These are phyloP conservation scores for Colletotrichum scovillei DNA, from an alignment of 2,329 filamentous ascomycete genomes.

Conservation along the genomic window DNA sequence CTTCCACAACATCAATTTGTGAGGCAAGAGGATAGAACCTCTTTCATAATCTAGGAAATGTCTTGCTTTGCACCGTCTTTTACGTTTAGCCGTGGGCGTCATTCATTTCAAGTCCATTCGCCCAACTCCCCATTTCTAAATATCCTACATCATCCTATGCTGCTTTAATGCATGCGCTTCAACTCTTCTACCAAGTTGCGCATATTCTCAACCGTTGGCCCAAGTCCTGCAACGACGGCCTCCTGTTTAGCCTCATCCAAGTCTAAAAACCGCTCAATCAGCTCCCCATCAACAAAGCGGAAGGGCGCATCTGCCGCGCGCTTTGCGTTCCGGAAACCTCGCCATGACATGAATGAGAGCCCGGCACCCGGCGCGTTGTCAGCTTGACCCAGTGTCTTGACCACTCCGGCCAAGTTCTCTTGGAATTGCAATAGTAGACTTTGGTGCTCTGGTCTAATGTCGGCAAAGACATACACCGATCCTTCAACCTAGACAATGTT, in stretches of 20 bases:
- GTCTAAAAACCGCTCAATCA: constrained; percentile 87
- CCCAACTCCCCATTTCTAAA: background rate
- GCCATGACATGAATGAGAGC: constrained; percentile 74
- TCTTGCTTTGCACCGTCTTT: background rate
- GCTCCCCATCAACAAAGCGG: constrained; percentile 91
- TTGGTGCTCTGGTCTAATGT: constrained; percentile 77
- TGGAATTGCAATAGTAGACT: constrained; percentile 89
- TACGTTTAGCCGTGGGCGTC: background rate
- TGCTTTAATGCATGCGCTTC: constrained; percentile 68
- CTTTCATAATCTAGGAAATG: background rate
- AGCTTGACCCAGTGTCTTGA: constrained; percentile 78
- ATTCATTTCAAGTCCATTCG: background rate
- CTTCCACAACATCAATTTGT: background rate
- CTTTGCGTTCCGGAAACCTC: constrained; percentile 82
- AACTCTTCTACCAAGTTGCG: constrained; percentile 72
- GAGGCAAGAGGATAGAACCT: background rate
- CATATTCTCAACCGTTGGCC: constrained; percentile 71
- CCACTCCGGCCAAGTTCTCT: constrained; percentile 71
- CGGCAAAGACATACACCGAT: constrained; percentile 88
- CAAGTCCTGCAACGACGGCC: constrained; percentile 65
- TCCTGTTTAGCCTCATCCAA: constrained; percentile 69
- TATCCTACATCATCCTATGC: constrained; percentile 12
- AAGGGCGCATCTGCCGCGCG: constrained; percentile 80
- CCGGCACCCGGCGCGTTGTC: constrained; percentile 44
- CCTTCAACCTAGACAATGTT: constrained; percentile 78